Evolutionary conservation across 495 filamentous ascomycete genomes (phyloP), one percentile per base, ranked within the genome.

Genomic region (Pseudoneurospora amorphoporcata): DNA sequence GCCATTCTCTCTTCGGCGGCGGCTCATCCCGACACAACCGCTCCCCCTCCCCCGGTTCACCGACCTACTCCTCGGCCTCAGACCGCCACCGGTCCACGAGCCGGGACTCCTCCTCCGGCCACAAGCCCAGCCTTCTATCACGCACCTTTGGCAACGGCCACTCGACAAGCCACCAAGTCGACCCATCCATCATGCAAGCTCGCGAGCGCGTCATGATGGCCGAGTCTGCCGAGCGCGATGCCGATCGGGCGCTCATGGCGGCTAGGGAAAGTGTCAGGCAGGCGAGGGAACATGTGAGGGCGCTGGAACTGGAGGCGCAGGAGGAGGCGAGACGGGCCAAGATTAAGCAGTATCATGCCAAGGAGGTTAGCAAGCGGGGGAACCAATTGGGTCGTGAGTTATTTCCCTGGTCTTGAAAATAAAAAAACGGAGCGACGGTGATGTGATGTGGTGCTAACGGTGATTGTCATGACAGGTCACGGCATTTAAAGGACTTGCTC

Each of bases 311-410:
- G 41, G 90, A 91, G 81, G 90, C 89, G 0, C 82, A 84, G 70
- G 88, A 91, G 77, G 88, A 91, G 83, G 83, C 84, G 53, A 77
- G 83, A 17, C 70, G 76, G 17, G 90, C 90, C 29, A 90, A 87
- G 82, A 88, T 91, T 65, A 92, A 92, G 85, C 87, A 90, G 76
- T 83, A 85, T 72, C 86, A 91, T 74, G 89, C 89, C 0, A 86
- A 83, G 71, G 83, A 84, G 72, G 86, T 92, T 32, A 87, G 86
- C 39, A 91, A 90, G 87, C 81, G 88, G 37, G 89, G 86, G n/a
- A 87, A 89, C 82, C 83, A 85, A 17, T 86, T 91, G 75, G 89
- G 89, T 38, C 86, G 90, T 90, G 84, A 78, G 88, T 84, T 84
- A 29, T 42, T 72, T 16, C n/a, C 58, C 14, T 41, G 45, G 45